Base-by-base conservation (phyloP, 1,139 yeast species). In the Arxiozyma slooffiae region DNA sequence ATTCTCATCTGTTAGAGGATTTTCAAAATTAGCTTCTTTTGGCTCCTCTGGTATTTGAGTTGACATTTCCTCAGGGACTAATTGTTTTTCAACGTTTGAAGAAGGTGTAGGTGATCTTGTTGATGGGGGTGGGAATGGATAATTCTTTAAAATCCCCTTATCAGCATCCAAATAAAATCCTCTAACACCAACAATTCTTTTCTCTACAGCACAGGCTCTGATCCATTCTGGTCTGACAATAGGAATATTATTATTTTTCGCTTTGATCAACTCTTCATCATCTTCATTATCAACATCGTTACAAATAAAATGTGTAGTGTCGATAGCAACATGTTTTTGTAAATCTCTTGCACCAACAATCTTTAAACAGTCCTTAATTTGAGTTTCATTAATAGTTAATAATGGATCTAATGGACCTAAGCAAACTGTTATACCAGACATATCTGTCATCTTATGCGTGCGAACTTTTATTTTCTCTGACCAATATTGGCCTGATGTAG, bases 151-250 rank as follows among this genome's bases (percentile, higher is more conserved):
- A 46, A 62, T 61, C 18, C 62, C 57, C 23, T 64, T 64, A 44
- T 65, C 71, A 37, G 79, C 72, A 61, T 75, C 77, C 37, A 85
- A 72, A 44, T 85, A 85, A 60, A 84, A 86, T 56, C 88, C 89
- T 60, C 96, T 77, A 16, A 94, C 99, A 30, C 97, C 96, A 42
- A 90, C 95, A 53, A 92, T 81, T 61, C 97, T 73, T 59, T 95
- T 79, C 62, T 90, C 97, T 47, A 78, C 70, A 61, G 88, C 95
- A 71, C 98, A 92, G 0, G 97, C 97, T 68, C 86, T 84, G 52
- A 92, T 73, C 97, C 97, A 92, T 66, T 92, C 97, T 0, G 98
- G 98, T 66, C 96, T 79, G 26, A 92, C 92, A 43, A 92, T 80
- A 3, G 99, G 99, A 52, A 92, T 89, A 65, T 90, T 92, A 75